Conservation (phyloP, 2,329 filamentous ascomycete genomes). For the Pyrenophora tritici-repentis region DNA sequence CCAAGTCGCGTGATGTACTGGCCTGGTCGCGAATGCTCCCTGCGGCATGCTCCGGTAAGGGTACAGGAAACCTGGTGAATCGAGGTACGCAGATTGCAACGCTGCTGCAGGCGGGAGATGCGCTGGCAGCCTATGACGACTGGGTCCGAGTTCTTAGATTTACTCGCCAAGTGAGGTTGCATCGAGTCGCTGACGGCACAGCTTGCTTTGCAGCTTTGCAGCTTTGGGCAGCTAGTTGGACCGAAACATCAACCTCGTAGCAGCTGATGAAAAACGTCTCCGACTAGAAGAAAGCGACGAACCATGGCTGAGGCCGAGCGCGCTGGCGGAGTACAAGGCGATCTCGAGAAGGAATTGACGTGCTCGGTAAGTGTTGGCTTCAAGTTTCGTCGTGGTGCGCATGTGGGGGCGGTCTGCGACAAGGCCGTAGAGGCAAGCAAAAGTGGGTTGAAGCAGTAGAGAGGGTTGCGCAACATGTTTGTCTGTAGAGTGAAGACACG, state of each 20-base stretch:
- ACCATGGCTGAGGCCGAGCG: constrained; percentile 43
- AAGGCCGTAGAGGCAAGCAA: background rate
- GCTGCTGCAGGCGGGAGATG: constrained; percentile 7
- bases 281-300: constrained; percentile 8
- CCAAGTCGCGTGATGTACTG: constrained; percentile 22
- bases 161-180: constrained; percentile 20
- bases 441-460: background rate
- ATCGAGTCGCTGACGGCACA: constrained; percentile 25
- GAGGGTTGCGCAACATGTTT: background rate
- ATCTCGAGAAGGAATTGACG: constrained; percentile 90
- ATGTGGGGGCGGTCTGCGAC: background rate
- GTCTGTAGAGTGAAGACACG: background rate
- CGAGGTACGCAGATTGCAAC: background rate
- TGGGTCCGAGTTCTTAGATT: constrained; percentile 2
- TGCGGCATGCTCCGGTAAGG: background rate
- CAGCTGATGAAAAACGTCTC: constrained; percentile 8
- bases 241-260: constrained; percentile 5
- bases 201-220: background rate
- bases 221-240: constrained; percentile 14
- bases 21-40: background rate
- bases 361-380: constrained; percentile 75
- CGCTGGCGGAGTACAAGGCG: constrained; percentile 56
- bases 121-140: constrained; percentile 20
- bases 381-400: constrained; percentile 15
- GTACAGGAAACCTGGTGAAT: background rate